Conservation (phyloP, 2,329 filamentous ascomycete species). For the Westerdykella sp. region DNA sequence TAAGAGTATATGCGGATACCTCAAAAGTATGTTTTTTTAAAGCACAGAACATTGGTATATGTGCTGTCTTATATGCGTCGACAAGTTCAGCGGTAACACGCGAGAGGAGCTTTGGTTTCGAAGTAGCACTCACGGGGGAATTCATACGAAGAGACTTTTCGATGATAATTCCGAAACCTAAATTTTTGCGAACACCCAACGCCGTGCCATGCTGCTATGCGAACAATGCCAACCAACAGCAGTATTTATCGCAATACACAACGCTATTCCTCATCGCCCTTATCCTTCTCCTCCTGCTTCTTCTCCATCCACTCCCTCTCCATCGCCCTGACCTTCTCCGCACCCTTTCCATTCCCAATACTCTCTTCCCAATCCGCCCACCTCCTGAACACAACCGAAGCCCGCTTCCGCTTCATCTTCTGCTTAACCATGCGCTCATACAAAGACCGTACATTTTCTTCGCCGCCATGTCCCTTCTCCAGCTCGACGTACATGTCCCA, state of each 20-base stretch:
- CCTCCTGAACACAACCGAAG: conserved; percentile 81
- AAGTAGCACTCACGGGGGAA: no score
- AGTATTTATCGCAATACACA: background rate
- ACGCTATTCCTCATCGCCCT: conserved; percentile 2
- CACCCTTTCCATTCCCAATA: conserved; percentile 60
- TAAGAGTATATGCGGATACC: no score
- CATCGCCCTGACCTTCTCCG: conserved; percentile 63
- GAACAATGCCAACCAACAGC: no score
- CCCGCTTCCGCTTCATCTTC: conserved; percentile 71
- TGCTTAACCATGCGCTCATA: conserved; percentile 69
- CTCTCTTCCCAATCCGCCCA: conserved; percentile 84
- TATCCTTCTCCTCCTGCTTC: conserved; percentile 8
- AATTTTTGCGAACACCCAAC: no score
- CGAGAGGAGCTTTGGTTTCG: no score
- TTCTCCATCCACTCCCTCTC: conserved; percentile 64
- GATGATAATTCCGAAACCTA: no score
- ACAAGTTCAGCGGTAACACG: no score
- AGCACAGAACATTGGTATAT: no score
- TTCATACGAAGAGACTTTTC: no score
- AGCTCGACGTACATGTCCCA: conserved; percentile 91
- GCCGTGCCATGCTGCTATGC: no score
- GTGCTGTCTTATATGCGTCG: no score
- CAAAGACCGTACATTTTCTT: conserved; percentile 62
- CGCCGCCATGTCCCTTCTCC: conserved; percentile 56
- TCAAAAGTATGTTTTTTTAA: no score